Evolutionary conservation across 2,329 filamentous ascomycete species (phyloP), one percentile per base, ranked within the genome.

Genomic region (Plectosphaerella sp.): DNA sequence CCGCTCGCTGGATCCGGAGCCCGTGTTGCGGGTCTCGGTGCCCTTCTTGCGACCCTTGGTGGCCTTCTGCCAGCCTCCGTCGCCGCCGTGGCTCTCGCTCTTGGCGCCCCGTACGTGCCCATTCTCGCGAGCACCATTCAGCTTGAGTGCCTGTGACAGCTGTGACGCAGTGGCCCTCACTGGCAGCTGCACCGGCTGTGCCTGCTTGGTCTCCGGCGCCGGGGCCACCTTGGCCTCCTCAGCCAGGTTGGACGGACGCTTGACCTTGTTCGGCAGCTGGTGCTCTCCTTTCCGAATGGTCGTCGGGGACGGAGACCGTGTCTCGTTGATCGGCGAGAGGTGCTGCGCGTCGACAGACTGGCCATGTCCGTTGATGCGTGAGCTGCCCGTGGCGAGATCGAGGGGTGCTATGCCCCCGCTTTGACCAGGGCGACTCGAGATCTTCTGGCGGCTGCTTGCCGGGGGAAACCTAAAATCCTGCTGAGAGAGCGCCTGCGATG

Each of bases 301-400:
- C 3, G 78, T 87, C 2, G 88, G 87, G 2, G 88, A 89, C 3
- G 87, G 86, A 0, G 85, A 87, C n/a, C 80, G 77, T 6, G 81
- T 79, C 69, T 91, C 88, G 50, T 87, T 87, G 1, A 91, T 88
- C 0, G 88, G 88, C 0, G 88, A 91, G 2, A 92, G 74, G 58
- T 77, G 78, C 42, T 76, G 73, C 48, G 73, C 62, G 9, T 81
- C 78, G 9, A 52, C 54, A 10, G 59, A 54, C 14, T 59, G 59
- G 20, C 61, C 50, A 9, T 71, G 66, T 5, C 66, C 62, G 49
- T 69, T 66, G 11, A 72, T 59, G 20, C 70, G 67, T 18, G 70
- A 68, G 33, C 76, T 74, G 4, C 73, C 70, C 39, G 77, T 75
- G 1, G 79, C 80, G 14, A 83, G 71, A 58, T 84, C 80, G 16